Percentiles rank a stretch among this genome's conserved stretches.
Conservation (phyloP, 768 basidiomycete species). For the Mycena floridula region DNA sequence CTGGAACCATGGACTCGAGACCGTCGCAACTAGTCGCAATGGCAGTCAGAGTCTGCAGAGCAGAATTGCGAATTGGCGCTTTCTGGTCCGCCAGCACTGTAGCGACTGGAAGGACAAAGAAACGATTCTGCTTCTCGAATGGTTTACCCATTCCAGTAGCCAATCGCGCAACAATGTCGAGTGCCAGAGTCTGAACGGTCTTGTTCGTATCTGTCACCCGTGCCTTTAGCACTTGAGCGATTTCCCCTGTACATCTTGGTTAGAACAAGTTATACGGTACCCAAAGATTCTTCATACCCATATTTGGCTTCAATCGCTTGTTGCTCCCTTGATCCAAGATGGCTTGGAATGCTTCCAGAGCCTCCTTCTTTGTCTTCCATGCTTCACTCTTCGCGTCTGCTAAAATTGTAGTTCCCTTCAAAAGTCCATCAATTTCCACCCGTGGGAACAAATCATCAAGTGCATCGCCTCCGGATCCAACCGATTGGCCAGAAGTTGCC, state of each 20-base stretch:
- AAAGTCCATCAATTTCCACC: constrained; percentile 82
- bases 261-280: background rate
- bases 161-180: constrained; percentile 86
- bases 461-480: constrained; percentile 50
- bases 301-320: constrained; percentile 83
- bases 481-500: constrained; percentile 33
- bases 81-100: constrained; percentile 93
- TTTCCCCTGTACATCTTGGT: constrained; percentile 59
- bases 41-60: constrained; percentile 69
- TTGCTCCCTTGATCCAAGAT: constrained; percentile 88
- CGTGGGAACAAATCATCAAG: constrained; percentile 94
- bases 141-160: constrained; percentile 93
- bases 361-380: constrained; percentile 97
- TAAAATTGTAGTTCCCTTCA: constrained; percentile 79
- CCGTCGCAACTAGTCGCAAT: constrained; percentile 83
- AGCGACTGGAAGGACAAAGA: constrained; percentile 71
- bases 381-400: constrained; percentile 86
- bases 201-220: constrained; percentile 92
- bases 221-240: constrained; percentile 81
- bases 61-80: constrained; percentile 75
- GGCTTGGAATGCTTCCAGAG: constrained; percentile 76
- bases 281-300: constrained; percentile 51
- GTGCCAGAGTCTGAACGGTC: constrained; percentile 81
- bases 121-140: constrained; percentile 83
- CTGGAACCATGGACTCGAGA: constrained; percentile 74